Base-by-base conservation (phyloP, 2,329 filamentous ascomycete species). In the Neospermospora avenae region DNA sequence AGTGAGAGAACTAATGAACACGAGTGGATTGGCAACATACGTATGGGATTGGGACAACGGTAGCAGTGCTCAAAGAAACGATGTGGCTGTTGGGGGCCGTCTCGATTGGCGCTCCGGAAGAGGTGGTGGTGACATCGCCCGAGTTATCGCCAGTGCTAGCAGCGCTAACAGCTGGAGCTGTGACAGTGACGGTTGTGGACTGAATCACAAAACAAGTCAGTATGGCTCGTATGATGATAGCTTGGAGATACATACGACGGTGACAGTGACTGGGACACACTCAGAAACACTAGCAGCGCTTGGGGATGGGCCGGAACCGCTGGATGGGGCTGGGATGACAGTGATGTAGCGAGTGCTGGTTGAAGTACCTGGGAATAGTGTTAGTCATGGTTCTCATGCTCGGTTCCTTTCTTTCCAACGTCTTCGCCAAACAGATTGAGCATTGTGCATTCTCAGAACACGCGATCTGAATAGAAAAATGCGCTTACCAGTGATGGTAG, bases 261-360 rank as follows among this genome's bases (percentile, higher is more conserved):
- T 71, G 61, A 70, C 64, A 44, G 71, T 73, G 16, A 68, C 69
- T 28, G 69, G 63, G 8, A 58, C 65, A 45, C 65, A 65, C 18
- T 45, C 59, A 49, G 41, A 46, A 25, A 42, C 54, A 20, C 57
- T 62, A 11, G 53, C 45, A 45, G 48, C 53, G 49, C 46, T 57
- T 34, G n/a, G n/a, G n/a, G n/a, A n/a, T 39, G 57, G 37, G 39
- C 31, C 24, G 39, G 56, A 10, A 44, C 22, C 20, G 39, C 57
- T 41, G 28, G 57, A 22, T n/a, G 57, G 28, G 41, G 51, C 52
- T 46, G 60, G 56, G 4, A 55, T 4, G 35, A 67, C 60, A n/a
- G 65, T 65, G 10, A 64, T 24, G 45, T 62, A 63, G 18, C 58
- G 61, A 49, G 64, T 66, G 11, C 42, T 57, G 37, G 65, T 67